These are phyloP conservation scores for Stylosanthes scabra DNA, from an alignment of 331 rosid genomes.

Conservation along the genomic window DNA sequence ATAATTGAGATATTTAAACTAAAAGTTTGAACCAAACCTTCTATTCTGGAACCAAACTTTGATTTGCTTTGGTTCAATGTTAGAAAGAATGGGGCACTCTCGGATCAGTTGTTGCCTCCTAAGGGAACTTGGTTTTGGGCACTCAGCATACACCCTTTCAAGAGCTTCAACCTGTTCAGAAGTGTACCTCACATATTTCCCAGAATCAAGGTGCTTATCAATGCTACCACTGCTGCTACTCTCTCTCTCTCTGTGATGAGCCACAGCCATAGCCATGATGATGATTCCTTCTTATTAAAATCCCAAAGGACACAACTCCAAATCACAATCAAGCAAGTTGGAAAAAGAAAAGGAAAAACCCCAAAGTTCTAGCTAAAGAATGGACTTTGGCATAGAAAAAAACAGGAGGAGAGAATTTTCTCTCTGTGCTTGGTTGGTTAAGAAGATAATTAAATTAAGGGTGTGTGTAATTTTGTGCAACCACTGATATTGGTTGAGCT, in stretches of 20 bases:
- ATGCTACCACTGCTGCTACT: conserved; percentile 81
- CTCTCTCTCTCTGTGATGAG: conserved; percentile 85
- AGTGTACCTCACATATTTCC: conserved; percentile 93
- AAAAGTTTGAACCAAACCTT: background rate
- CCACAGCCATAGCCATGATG: conserved; percentile 87
- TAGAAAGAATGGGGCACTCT: conserved; percentile 89
- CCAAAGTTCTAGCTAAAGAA: conserved; percentile 34
- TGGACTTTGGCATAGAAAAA: conserved; percentile 35
- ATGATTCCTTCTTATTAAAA: background rate
- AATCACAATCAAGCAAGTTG: conserved; percentile 3
- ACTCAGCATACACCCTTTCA: conserved; percentile 87
- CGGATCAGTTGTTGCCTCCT: conserved; percentile 90
- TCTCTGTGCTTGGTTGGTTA: conserved; percentile 30
- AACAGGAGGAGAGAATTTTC: too few relatives aligned
- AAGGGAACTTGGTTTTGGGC: conserved; percentile 95
- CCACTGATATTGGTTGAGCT: conserved; percentile 40
- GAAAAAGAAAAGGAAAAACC: background rate
- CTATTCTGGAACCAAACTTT: conserved; percentile 99
- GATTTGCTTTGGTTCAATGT: conserved; percentile 98
- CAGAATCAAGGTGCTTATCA: conserved; percentile 79
- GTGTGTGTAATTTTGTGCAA: conserved; percentile 20
- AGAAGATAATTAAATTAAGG: conserved; percentile 37
- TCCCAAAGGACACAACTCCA: conserved; percentile 23
- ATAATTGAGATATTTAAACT: background rate
- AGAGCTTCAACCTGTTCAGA: conserved; percentile 95